A percentile compares a stretch with the other conserved stretches of the same genome.
Conservation (phyloP, 306 rosid species). For the Corylus avellana region DNA sequence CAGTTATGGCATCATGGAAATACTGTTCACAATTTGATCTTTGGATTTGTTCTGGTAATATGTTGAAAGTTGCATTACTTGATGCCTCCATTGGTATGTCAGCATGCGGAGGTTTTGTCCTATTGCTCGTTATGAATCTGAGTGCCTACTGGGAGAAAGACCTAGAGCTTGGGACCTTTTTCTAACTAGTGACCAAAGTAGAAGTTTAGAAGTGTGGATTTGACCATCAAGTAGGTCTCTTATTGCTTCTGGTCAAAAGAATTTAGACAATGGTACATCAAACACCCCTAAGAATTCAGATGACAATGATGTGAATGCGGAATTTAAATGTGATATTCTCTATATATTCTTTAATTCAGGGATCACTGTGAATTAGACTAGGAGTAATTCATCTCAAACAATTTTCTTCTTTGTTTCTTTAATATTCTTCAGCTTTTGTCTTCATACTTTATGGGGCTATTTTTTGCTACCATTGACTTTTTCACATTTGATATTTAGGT, state of each 20-base stretch:
- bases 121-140: neutral
- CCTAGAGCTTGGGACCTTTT: neutral
- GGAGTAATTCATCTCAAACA: neutral
- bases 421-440: neutral
- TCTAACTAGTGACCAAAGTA: neutral
- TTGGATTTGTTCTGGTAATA: neutral
- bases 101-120: neutral
- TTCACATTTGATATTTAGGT: conserved; percentile 50
- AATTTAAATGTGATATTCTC: neutral
- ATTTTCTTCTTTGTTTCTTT: neutral
- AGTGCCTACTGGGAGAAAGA: neutral
- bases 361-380: neutral
- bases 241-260: neutral
- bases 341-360: neutral
- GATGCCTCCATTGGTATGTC: neutral
- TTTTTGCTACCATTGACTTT: conserved; percentile 14
- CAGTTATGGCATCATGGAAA: neutral
- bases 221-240: neutral
- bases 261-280: neutral
- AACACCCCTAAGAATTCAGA: conserved; percentile 1
- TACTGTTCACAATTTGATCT: neutral
- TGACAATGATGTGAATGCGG: neutral
- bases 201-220: neutral
- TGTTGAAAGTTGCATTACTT: neutral
- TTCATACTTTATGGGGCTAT: neutral